Evolutionary conservation across 495 filamentous ascomycete genomes (phyloP).

Genomic region (Xylaria cubensis): DNA sequence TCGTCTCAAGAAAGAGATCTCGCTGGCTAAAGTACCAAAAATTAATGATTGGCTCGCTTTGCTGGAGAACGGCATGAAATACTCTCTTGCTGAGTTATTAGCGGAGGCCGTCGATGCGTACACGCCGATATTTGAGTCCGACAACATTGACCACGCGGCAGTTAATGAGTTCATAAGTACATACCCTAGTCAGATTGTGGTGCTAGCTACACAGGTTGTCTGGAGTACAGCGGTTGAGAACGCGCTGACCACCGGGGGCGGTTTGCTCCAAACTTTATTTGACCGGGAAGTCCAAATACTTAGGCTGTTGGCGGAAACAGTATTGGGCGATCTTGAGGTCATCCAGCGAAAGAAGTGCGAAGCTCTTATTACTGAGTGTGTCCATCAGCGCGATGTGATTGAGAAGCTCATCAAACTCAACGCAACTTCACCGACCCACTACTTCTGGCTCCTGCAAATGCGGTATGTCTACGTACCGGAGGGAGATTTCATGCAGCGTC

Average conservation of each 20-base stretch:
- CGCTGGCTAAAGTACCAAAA: constrained; percentile 86
- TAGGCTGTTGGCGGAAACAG: constrained; percentile 79
- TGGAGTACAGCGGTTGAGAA: constrained; percentile 88
- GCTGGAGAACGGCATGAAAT: constrained; percentile 92
- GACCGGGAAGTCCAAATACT: constrained; percentile 82
- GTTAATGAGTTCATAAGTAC: constrained; percentile 78
- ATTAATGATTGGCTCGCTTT: constrained; percentile 98
- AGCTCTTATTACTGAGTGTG: constrained; percentile 97
- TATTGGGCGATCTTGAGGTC: constrained; percentile 87
- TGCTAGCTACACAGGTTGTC: constrained; percentile 91
- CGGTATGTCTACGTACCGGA: constrained; percentile 88
- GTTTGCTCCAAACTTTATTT: constrained; percentile 68
- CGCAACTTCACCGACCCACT: constrained; percentile 80
- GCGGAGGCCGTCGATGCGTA: constrained; percentile 83
- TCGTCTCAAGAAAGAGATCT: constrained; percentile 85
- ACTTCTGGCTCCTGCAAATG: constrained; percentile 97
- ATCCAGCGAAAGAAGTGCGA: constrained; percentile 95
- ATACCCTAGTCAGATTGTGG: constrained; percentile 93
- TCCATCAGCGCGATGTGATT: constrained; percentile 93
- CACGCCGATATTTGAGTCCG: constrained; percentile 69
- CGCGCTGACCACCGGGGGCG: constrained; percentile 72
- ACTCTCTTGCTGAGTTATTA: constrained; percentile 87
- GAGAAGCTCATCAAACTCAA: constrained; percentile 77
- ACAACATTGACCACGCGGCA: constrained; percentile 67
- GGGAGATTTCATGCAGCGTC: constrained; percentile 78